phyloP scores from a whole-genome alignment of 257 asterid species.

The Gynochthodes officinalis region DNA sequence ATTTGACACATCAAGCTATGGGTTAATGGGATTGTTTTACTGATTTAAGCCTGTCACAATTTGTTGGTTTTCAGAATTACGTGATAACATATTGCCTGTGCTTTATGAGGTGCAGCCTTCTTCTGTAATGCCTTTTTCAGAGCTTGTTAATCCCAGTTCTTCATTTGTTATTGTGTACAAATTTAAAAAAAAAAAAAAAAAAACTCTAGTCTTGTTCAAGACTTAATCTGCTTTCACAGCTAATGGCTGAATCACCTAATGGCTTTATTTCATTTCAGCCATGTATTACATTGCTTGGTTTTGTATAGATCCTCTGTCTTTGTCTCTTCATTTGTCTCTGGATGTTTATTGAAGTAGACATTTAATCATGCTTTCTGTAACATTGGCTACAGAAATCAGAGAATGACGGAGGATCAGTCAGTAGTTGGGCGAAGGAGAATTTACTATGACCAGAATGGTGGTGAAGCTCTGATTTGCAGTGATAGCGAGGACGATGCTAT shows the following conservation, averaged over 20 bases:
- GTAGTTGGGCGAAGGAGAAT: slow-evolving; percentile 96
- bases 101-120: neutral
- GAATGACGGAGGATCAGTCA: slow-evolving; percentile 96
- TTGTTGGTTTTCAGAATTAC: neutral
- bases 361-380: neutral
- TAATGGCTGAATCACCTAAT: neutral
- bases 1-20: neutral
- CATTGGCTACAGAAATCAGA: slow-evolving; percentile 64
- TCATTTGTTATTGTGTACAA: neutral
- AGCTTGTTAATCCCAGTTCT: neutral
- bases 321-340: neutral
- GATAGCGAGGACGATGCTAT: slow-evolving; percentile 90
- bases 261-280: neutral
- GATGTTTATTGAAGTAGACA: neutral
- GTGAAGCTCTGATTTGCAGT: slow-evolving; percentile 94
- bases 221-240: neutral
- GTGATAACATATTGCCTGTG: neutral
- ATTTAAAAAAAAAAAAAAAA: neutral
- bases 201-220: neutral
- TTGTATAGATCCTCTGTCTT: neutral
- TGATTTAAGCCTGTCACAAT: neutral
- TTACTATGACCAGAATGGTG: slow-evolving; percentile 86
- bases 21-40: neutral
- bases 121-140: neutral
- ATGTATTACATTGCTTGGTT: neutral